Evolutionary conservation across 441 rosid genomes (phyloP).

Genomic region (Erysimum cheiri): DNA sequence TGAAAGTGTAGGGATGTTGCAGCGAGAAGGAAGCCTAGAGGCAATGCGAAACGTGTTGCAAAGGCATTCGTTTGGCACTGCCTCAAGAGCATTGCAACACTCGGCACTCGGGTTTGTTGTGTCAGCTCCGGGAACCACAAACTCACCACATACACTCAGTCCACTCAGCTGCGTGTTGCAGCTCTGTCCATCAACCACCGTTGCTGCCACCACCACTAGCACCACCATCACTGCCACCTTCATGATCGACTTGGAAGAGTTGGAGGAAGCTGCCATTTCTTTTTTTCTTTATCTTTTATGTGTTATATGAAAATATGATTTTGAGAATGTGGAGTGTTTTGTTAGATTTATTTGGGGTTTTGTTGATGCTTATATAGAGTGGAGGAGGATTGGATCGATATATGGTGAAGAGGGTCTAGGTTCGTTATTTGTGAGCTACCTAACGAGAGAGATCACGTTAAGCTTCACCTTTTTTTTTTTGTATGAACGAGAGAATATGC

Average conservation of each 20-base stretch:
- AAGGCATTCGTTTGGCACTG: conserved; percentile 43
- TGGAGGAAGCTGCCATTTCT: conserved; percentile 24
- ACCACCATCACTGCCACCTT: conserved; percentile 24
- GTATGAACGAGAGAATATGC: conserved; percentile 12
- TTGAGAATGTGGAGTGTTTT: conserved; percentile 16
- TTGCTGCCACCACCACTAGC: conserved; percentile 12
- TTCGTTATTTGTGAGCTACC: conserved; percentile 37
- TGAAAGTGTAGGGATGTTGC: conserved; percentile 46
- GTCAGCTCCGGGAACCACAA: conserved; percentile 47
- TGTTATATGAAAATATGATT: conserved; percentile 5
- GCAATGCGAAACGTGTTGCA: conserved; percentile 48
- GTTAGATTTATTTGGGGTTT: conserved; percentile 16
- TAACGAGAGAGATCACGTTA: conserved; percentile 31
- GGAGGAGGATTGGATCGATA: background rate
- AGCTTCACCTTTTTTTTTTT: conserved; percentile 16
- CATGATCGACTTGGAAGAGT: conserved; percentile 32
- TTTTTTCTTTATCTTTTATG: conserved; percentile 28
- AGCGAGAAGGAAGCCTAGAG: conserved; percentile 45
- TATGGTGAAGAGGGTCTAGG: conserved; percentile 27
- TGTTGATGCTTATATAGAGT: conserved; percentile 31
- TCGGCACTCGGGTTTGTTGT: conserved; percentile 42
- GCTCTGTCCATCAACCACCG: conserved; percentile 36
- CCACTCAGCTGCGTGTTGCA: conserved; percentile 43
- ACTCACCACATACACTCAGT: conserved; percentile 42
- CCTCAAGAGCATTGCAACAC: conserved; percentile 45